phyloP scores from a whole-genome alignment of 176 grass and related monocot species.

The Eleusine coracana region DNA sequence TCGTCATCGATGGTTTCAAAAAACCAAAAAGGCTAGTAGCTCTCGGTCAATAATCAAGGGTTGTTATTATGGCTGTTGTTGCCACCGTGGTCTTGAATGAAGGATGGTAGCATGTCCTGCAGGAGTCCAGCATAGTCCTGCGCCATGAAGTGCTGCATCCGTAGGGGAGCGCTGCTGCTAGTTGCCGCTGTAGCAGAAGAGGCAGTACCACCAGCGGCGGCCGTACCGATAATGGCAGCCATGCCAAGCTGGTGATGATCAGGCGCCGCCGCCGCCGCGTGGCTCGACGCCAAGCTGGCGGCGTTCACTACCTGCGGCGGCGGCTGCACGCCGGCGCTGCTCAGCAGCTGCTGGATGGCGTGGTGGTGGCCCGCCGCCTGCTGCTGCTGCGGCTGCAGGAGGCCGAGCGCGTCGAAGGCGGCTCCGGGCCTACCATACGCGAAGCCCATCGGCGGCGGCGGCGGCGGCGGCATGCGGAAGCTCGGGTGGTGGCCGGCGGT shows the following conservation, averaged over 20 bases:
- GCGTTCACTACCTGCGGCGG: conserved; percentile 1
- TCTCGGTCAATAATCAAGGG: conserved; percentile 26
- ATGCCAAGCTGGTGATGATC: not conserved
- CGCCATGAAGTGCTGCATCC: conserved; percentile 65
- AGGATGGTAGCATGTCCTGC: conserved; percentile 86
- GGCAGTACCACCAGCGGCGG: not conserved
- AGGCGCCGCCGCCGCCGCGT: not conserved
- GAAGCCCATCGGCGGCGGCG: not conserved
- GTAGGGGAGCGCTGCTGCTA: not conserved
- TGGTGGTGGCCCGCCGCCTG: not conserved
- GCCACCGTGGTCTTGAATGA: conserved; percentile 39
- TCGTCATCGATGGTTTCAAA: not conserved
- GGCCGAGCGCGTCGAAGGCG: conserved; percentile 29
- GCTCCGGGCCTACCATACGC: not conserved
- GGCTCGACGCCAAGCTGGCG: not conserved
- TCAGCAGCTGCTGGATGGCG: conserved; percentile 26
- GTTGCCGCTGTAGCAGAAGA: not conserved
- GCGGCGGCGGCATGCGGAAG: conserved; percentile 32
- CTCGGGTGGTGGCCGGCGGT: conserved; percentile 38
- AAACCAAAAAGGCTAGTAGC: too few species aligned
- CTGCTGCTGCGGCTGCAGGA: conserved; percentile 16
- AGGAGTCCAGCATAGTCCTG: conserved; percentile 74
- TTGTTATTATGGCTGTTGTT: not conserved
- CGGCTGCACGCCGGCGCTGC: conserved; percentile 10
- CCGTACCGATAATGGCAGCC: conserved; percentile 14